Conservation (phyloP, 2,329 filamentous ascomycete species). For the Pseudocercospora macadamiae region DNA sequence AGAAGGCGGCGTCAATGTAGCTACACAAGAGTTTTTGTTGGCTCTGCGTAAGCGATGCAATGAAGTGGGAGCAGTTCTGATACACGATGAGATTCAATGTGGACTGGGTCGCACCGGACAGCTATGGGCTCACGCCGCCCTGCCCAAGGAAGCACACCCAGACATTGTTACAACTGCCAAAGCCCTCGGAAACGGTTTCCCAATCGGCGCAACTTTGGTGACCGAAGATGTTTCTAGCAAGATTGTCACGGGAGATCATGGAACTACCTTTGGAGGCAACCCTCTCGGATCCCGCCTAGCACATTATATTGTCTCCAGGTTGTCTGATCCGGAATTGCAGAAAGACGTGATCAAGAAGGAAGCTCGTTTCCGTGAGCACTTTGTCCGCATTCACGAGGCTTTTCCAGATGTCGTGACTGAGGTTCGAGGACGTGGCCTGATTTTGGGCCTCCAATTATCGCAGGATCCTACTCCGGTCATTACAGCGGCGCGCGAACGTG, state of each 20-base stretch:
- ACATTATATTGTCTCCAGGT: conserved; percentile 78
- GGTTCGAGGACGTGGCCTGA: conserved; percentile 79
- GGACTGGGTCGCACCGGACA: conserved; percentile 83
- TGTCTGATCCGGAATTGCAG: conserved; percentile 73
- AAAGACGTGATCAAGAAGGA: conserved; percentile 70
- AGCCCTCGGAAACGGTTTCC: conserved; percentile 94
- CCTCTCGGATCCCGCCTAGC: conserved; percentile 82
- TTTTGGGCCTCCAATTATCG: conserved; percentile 82
- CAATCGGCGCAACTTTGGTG: conserved; percentile 80
- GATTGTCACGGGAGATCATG: conserved; percentile 79
- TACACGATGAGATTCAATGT: conserved; percentile 98
- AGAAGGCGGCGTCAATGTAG: conserved; percentile 88
- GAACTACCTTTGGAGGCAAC: conserved; percentile 93
- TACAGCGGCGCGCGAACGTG: conserved; percentile 82
- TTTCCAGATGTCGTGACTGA: conserved; percentile 76
- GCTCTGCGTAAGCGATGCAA: conserved; percentile 83
- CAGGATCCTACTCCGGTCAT: conserved; percentile 74
- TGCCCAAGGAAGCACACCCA: conserved; percentile 80
- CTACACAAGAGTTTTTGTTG: conserved; percentile 77
- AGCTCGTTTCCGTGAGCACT: conserved; percentile 60
- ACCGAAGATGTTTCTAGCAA: conserved; percentile 69
- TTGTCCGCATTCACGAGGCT: conserved; percentile 58
- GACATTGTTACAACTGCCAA: conserved; percentile 95
- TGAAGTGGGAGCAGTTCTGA: conserved; percentile 83
- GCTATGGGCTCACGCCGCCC: conserved; percentile 82